These are phyloP conservation scores for Penicillium corylophilum DNA, from an alignment of 2,329 filamentous ascomycete species.

Conservation along the genomic window DNA sequence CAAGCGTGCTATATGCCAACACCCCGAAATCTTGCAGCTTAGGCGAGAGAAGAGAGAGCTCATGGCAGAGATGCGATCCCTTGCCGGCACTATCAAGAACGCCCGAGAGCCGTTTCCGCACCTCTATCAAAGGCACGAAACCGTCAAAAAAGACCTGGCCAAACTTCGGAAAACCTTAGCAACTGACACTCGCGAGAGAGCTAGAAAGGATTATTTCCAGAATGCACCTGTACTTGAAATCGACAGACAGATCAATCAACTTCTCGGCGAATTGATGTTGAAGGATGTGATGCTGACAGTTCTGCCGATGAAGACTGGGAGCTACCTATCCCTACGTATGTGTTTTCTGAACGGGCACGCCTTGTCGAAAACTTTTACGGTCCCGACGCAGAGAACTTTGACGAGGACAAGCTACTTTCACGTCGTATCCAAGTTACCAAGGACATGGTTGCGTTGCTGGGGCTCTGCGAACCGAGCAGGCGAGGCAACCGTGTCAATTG, in stretches of 20 bases:
- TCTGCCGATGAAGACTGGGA: conserved; percentile 78
- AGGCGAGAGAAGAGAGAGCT: conserved; percentile 28
- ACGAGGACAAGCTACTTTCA: conserved; percentile 26
- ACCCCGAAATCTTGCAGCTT: conserved; percentile 22
- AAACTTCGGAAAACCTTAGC: conserved; percentile 22
- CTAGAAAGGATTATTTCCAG: conserved; percentile 29
- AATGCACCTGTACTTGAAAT: conserved; percentile 24
- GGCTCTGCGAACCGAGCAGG: conserved; percentile 25
- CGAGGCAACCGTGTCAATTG: conserved; percentile 26
- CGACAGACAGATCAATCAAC: conserved; percentile 26
- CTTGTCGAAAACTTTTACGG: conserved; percentile 30
- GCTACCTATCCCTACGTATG: too few relatives aligned
- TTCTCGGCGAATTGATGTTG: conserved; percentile 35
- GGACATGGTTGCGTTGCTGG: conserved; percentile 26
- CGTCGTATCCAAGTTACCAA: conserved; percentile 29
- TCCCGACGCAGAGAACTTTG: conserved; percentile 23
- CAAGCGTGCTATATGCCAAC: conserved; percentile 17
- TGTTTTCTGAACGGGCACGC: conserved; percentile 24
- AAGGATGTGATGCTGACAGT: conserved; percentile 70
- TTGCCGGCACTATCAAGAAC: conserved; percentile 24
- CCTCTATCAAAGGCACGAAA: conserved; percentile 24
- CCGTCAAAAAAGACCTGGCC: conserved; percentile 19
- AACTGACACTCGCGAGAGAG: conserved; percentile 20
- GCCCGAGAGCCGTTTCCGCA: conserved; percentile 16
- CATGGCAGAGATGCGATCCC: conserved; percentile 24